Conservation (phyloP, 164 flowering plant genomes). For the Nymphaea thermarum region DNA sequence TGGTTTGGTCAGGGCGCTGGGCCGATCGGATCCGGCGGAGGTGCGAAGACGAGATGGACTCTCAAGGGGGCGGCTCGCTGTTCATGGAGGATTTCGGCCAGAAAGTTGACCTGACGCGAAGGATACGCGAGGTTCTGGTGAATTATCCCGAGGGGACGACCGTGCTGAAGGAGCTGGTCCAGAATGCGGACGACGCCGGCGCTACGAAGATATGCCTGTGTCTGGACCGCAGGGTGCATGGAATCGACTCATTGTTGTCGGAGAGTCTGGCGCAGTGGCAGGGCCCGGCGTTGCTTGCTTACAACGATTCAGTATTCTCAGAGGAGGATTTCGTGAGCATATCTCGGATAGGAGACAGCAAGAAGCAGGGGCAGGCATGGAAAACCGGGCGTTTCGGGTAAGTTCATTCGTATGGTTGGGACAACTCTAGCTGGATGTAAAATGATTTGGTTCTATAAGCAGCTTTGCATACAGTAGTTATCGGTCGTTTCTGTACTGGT, state of each 20-base stretch:
- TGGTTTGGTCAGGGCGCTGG: too few species aligned
- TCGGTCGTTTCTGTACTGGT: too few species aligned
- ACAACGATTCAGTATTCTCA: constrained; percentile 66
- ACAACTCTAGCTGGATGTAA: too few species aligned
- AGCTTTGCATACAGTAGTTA: too few species aligned
- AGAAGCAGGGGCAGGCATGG: constrained; percentile 70
- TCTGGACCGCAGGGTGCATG: constrained; percentile 71
- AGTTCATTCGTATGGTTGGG: neutral
- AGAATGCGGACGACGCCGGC: constrained; percentile 97
- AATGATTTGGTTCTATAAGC: too few species aligned
- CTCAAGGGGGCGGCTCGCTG: constrained; percentile 17
- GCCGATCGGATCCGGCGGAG: too few species aligned
- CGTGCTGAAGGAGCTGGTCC: constrained; percentile 78
- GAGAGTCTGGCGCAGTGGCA: constrained; percentile 62
- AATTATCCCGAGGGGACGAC: constrained; percentile 97
- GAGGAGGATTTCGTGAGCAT: constrained; percentile 91
- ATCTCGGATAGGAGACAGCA: constrained; percentile 82
- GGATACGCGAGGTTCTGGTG: constrained; percentile 78
- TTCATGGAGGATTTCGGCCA: constrained; percentile 94
- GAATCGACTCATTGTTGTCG: constrained; percentile 42
- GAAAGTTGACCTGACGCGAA: constrained; percentile 89
- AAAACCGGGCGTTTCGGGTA: constrained; percentile 98
- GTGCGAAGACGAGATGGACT: constrained; percentile 10
- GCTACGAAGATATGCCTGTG: constrained; percentile 74
- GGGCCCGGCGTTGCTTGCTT: constrained; percentile 77